phyloP scores from a whole-genome alignment of 805 yeast species.

The Spathaspora passalidarum region DNA sequence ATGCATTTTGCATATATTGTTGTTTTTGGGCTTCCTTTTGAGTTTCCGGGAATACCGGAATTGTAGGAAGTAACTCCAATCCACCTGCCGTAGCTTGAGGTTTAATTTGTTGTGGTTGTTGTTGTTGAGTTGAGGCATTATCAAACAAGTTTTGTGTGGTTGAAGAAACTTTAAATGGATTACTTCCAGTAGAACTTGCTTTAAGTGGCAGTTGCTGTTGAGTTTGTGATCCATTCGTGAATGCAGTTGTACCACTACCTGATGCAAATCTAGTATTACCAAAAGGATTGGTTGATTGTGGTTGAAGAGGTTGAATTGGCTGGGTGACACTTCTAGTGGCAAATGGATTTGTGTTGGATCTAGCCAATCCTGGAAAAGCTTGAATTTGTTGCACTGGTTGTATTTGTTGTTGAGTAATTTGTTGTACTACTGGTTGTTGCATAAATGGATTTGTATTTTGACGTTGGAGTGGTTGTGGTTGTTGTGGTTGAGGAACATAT shows the following conservation, averaged over 20 bases:
- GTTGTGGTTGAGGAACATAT: conserved; percentile 29
- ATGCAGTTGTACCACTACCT: conserved; percentile 29
- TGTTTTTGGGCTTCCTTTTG: conserved; percentile 42
- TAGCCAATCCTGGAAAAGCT: conserved; percentile 16
- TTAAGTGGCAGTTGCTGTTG: conserved; percentile 13
- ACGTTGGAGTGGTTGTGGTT: conserved; percentile 21
- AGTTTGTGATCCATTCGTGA: conserved; percentile 12
- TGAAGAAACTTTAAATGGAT: conserved; percentile 54
- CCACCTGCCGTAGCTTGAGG: conserved; percentile 73
- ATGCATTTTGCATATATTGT: conserved; percentile 35
- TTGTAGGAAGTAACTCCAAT: conserved; percentile 60
- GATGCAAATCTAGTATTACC: conserved; percentile 35
- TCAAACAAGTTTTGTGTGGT: conserved; percentile 32
- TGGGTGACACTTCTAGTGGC: conserved; percentile 16
- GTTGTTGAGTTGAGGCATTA: conserved; percentile 12
- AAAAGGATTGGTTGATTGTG: conserved; percentile 43
- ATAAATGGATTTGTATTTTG: conserved; percentile 10
- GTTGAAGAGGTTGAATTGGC: conserved; percentile 12
- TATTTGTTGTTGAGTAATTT: conserved; percentile 12
- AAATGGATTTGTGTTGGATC: conserved; percentile 38
- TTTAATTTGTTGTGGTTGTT: conserved; percentile 23
- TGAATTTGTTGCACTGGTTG: conserved; percentile 8
- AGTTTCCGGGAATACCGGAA: conserved; percentile 68
- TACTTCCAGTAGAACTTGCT: conserved; percentile 50
- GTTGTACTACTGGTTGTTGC: conserved; percentile 15